These are phyloP conservation scores for Alternaria tenuissima DNA, from an alignment of 2,329 filamentous ascomycete species.

Conservation along the genomic window DNA sequence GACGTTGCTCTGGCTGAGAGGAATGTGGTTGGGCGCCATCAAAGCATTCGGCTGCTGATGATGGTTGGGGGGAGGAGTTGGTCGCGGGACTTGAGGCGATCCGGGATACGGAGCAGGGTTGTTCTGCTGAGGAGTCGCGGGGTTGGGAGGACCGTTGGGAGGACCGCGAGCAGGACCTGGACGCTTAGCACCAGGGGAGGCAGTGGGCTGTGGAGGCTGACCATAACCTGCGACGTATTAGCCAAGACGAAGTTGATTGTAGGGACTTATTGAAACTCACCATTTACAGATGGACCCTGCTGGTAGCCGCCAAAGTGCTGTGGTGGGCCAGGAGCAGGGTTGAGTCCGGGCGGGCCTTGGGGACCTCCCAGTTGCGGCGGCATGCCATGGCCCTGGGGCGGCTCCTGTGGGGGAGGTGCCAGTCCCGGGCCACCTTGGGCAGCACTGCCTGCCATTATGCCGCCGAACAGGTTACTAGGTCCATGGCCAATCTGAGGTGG, in stretches of 20 bases:
- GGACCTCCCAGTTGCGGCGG: conserved; percentile 71
- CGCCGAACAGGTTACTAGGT: conserved; percentile 88
- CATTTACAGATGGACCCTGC: conserved; percentile 69
- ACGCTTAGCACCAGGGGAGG: conserved; percentile 84
- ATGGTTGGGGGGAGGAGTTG: conserved; percentile 68
- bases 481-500: conserved; percentile 88
- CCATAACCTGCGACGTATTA: conserved; percentile 69
- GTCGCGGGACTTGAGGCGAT: conserved; percentile 83
- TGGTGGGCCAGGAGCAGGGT: conserved; percentile 65
- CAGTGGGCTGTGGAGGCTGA: conserved; percentile 83
- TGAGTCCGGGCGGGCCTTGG: conserved; percentile 75
- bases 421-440: conserved; percentile 86
- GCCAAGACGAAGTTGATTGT: conserved; percentile 8
- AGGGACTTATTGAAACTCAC: conserved; percentile 52
- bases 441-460: conserved; percentile 89
- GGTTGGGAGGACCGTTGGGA: conserved; percentile 65
- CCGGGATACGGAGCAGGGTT: conserved; percentile 87
- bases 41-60: conserved; percentile 50
- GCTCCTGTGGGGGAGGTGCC: conserved; percentile 71
- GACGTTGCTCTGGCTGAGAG: conserved; percentile 67
- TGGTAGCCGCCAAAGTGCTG: conserved; percentile 77
- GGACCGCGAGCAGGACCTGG: conserved; percentile 69
- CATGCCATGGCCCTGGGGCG: conserved; percentile 65
- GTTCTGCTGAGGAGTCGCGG: conserved; percentile 91
- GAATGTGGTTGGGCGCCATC: conserved; percentile 46